A percentile compares a stretch with the other conserved stretches of the same genome.
These are phyloP conservation scores for Aspergillus tanneri DNA, from an alignment of 2,329 filamentous ascomycete species.

Conservation along the genomic window DNA sequence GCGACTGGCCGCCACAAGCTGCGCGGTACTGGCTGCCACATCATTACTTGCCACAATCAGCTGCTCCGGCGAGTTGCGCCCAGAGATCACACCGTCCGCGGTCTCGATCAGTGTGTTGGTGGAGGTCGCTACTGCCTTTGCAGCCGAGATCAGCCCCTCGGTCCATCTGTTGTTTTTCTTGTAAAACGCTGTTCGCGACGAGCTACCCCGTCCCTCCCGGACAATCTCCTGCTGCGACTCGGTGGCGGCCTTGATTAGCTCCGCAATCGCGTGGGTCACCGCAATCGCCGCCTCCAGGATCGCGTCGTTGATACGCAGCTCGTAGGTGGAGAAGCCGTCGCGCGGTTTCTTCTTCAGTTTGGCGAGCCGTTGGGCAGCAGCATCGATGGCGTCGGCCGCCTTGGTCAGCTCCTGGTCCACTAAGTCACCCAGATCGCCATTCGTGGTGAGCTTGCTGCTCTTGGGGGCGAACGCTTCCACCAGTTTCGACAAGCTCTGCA, in stretches of 20 bases:
- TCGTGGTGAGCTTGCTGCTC: conserved; percentile 73
- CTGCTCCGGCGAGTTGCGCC: conserved; percentile 91
- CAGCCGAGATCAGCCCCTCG: conserved; percentile 92
- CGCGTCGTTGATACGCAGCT: conserved; percentile 91
- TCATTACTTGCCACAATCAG: conserved; percentile 97
- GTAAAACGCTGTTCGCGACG: conserved; percentile 91
- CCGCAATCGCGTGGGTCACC: conserved; percentile 89
- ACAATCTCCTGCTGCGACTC: conserved; percentile 95
- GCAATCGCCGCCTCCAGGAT: conserved; percentile 91
- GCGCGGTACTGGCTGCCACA: conserved; percentile 91
- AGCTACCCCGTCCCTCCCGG: conserved; percentile 81
- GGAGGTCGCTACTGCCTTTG: conserved; percentile 89
- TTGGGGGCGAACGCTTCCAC: conserved; percentile 90
- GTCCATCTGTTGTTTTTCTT: conserved; percentile 99
- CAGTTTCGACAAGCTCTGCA: conserved; percentile 90
- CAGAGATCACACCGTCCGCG: conserved; percentile 89
- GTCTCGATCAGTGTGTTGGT: conserved; percentile 98
- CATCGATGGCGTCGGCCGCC: conserved; percentile 91
- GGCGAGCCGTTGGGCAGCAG: conserved; percentile 80
- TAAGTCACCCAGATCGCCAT: conserved; percentile 85
- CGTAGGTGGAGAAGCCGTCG: conserved; percentile 92
- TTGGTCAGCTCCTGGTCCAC: conserved; percentile 90
- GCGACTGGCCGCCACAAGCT: conserved; percentile 89
- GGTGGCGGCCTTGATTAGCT: conserved; percentile 92
- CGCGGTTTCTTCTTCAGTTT: conserved; percentile 96